phyloP scores from a whole-genome alignment of 2,329 filamentous ascomycete genomes.

The Chrysoporthe austroafricana region DNA sequence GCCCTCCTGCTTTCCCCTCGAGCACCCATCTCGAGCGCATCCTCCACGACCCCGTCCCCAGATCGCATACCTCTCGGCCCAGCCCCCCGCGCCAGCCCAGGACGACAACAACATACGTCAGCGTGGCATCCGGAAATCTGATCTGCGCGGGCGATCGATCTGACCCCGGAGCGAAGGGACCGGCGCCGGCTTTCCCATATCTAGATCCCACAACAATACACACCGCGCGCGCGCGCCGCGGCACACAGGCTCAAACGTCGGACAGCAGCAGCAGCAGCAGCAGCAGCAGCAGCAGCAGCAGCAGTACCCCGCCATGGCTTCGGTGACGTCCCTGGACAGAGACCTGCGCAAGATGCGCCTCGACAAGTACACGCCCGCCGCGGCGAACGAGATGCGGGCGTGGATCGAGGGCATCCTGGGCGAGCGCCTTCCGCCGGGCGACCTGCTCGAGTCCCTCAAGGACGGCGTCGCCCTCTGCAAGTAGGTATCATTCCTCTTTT shows the following conservation, averaged over 20 bases:
- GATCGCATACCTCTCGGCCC: constrained; percentile 1
- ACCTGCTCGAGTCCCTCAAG: constrained; percentile 84
- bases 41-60: not conserved
- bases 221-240: not conserved
- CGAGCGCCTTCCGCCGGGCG: constrained; percentile 70
- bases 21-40: constrained; percentile 1
- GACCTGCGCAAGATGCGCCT: constrained; percentile 93
- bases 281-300: not conserved
- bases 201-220: not conserved
- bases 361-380: constrained; percentile 88
- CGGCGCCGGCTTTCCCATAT: not conserved
- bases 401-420: constrained; percentile 88
- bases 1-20: not conserved
- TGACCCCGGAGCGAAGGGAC: not conserved
- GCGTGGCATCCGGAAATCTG: not conserved
- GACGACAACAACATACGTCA: constrained; percentile 20
- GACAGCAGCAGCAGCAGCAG: not conserved
- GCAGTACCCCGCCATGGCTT: constrained; percentile 69
- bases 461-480: constrained; percentile 93
- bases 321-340: constrained; percentile 89
- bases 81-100: not conserved
- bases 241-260: too few relatives aligned
- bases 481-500: constrained; percentile 52
- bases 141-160: not conserved
- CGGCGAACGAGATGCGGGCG: constrained; percentile 78